These are phyloP conservation scores for Hondaea fermentalgiana DNA, from an alignment of 108 stramenopile genomes.

Conservation along the genomic window DNA sequence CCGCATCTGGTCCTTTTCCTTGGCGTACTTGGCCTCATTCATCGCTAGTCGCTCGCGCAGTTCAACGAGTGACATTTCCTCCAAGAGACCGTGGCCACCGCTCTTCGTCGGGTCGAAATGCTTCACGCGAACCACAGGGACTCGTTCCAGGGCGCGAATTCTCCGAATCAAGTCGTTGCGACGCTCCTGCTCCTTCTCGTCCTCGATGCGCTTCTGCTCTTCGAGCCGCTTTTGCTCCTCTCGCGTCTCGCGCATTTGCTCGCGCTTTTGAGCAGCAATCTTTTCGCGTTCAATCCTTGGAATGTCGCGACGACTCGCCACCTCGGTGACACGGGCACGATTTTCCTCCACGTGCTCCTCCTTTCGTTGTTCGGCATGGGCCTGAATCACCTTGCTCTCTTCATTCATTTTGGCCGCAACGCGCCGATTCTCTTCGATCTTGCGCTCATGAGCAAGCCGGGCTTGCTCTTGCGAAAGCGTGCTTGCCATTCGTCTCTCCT, in stretches of 20 bases:
- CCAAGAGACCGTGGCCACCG: constrained; percentile 43
- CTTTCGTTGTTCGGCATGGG: constrained; percentile 33
- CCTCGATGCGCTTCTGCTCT: not conserved
- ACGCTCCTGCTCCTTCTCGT: constrained; percentile 19
- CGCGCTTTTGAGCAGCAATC: not conserved
- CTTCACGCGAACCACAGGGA: constrained; percentile 37
- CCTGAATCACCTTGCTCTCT: constrained; percentile 28
- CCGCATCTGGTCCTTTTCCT: constrained; percentile 13
- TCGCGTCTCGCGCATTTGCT: constrained; percentile 22
- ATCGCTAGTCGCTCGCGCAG: constrained; percentile 37
- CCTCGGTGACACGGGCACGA: constrained; percentile 35
- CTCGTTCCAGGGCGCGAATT: constrained; percentile 36
- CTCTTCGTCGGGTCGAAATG: constrained; percentile 56
- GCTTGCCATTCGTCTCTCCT: constrained; percentile 12
- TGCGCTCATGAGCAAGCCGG: not conserved
- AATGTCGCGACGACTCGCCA: constrained; percentile 33
- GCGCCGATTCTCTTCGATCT: constrained; percentile 21
- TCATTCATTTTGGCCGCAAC: constrained; percentile 19
- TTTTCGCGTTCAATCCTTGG: constrained; percentile 41
- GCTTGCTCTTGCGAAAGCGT: constrained; percentile 21
- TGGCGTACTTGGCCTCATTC: not conserved
- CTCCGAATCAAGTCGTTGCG: constrained; percentile 25
- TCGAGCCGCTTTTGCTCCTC: constrained; percentile 23
- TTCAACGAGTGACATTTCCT: constrained; percentile 56
- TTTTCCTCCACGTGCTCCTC: constrained; percentile 32